Percentiles rank a stretch among this genome's conserved stretches.
phyloP scores from a whole-genome alignment of 805 yeast species.

The Saturnispora zaruensis region DNA sequence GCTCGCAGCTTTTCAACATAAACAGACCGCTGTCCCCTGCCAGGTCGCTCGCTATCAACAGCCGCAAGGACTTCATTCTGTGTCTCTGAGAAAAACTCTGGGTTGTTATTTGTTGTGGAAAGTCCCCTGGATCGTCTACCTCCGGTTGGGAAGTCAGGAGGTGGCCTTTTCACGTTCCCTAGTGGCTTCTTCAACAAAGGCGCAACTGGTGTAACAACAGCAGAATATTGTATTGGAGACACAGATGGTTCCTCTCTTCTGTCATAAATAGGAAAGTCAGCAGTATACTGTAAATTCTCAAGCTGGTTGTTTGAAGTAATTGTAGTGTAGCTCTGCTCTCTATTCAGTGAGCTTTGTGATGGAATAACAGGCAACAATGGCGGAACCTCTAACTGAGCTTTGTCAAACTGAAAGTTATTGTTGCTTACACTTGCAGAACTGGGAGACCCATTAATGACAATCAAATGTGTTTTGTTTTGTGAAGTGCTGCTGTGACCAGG shows the following conservation, averaged over 20 bases:
- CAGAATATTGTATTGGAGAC: conserved; percentile 24
- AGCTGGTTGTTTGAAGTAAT: not conserved
- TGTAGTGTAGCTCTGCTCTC: not conserved
- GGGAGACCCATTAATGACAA: conserved; percentile 7
- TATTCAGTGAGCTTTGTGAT: conserved; percentile 1
- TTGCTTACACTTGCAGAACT: not conserved
- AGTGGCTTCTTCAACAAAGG: conserved; percentile 11
- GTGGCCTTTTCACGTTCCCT: conserved; percentile 28
- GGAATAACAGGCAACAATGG: not conserved
- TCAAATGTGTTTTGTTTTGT: conserved; percentile 1
- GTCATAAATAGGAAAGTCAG: conserved; percentile 25
- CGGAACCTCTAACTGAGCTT: not conserved
- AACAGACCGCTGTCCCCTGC: conserved; percentile 43
- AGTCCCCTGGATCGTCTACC: conserved; percentile 32
- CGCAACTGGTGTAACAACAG: conserved; percentile 17
- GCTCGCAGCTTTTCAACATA: conserved; percentile 33
- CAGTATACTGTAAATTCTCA: not conserved
- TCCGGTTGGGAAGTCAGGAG: conserved; percentile 31
- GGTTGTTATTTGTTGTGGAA: conserved; percentile 28
- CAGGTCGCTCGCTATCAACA: conserved; percentile 14
- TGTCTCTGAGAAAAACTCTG: conserved; percentile 23
- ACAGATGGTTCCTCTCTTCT: conserved; percentile 32
- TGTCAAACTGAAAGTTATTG: not conserved
- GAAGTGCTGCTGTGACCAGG: not conserved
- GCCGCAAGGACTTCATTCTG: not conserved